phyloP scores from a whole-genome alignment of 2,329 filamentous ascomycete species.

The Aspergillus piperis region DNA sequence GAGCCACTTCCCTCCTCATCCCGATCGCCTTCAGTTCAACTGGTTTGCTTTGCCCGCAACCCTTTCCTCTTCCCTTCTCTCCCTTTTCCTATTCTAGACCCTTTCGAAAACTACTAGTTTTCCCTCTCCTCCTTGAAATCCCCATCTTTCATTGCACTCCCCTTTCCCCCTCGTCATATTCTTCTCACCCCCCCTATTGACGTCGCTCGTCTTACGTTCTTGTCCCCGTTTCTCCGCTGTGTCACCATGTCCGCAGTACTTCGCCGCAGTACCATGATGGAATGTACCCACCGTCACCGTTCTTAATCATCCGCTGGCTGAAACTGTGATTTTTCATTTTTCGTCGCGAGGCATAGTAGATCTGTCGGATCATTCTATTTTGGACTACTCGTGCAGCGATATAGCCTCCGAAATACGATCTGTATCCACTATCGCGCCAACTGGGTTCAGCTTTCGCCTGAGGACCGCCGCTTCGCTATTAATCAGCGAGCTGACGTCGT shows the following conservation, averaged over 20 bases:
- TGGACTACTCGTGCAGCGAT: neutral
- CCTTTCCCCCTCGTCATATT: neutral
- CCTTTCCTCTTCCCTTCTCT: neutral
- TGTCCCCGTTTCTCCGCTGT: neutral
- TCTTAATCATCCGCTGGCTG: constrained; percentile 12
- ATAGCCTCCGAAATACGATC: neutral
- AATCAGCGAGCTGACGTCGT: neutral
- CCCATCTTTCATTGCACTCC: neutral
- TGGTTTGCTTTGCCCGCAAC: constrained; percentile 4
- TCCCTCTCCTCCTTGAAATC: neutral
- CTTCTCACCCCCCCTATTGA: neutral
- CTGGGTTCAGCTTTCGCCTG: neutral
- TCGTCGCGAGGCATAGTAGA: neutral
- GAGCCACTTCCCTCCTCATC: neutral
- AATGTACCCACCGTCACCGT: constrained; percentile 14
- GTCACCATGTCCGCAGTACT: constrained; percentile 22
- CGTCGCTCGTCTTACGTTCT: neutral
- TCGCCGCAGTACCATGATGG: constrained; percentile 21
- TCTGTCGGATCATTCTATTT: neutral
- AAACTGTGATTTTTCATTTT: neutral
- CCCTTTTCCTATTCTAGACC: neutral
- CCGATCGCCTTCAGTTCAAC: constrained; percentile 2
- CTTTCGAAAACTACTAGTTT: neutral
- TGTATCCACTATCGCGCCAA: neutral
- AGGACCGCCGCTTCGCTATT: neutral